Base-by-base conservation (phyloP, 257 asterid species). In the Solanum ossicruentum region DNA sequence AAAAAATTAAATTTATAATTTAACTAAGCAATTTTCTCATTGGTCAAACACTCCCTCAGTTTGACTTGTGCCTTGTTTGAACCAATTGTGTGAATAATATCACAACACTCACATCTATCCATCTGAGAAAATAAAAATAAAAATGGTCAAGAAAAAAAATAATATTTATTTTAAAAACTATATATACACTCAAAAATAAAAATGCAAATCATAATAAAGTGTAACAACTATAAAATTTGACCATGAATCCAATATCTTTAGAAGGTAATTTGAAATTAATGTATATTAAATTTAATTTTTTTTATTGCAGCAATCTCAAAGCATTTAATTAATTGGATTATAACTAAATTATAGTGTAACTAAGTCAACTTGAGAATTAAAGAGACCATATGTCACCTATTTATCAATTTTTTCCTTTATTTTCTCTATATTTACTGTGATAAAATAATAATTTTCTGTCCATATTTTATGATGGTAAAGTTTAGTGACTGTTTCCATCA, bases 71-170 rank as follows among this genome's bases (percentile, higher is more conserved):
- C 78, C 28, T 36, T 70, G 52, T 70, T 70, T 36, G 39, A 57
- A 11, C 79, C 87, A 2, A 69, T 67, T 65, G 86, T 79, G 12
- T 84, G 58, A 26, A 86, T 52, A 51, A 91, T 66, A 80, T 93
- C 94, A 82, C 97, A 93, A 8, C 94, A 93, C 81, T 92, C 95
- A 16, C 92, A 73, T 84, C 94, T 85, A 84, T 87, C 91, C 32
- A 80, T 83, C 78, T 70, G 78, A 0, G 23, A 61, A 21, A 60
- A 58, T 2, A 23, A 26, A 65, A 65, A 6, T 12, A 32, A 69
- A 36, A 66, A 28, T 13, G 7, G 49, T 12, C 2, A 63, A 63
- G 75, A 32, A 54, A 15, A 13, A 69, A 36, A 17, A 16, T 32
- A 69, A 17, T 18, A 54, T 26, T 28, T 23, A n/a, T 15, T 52